Evolutionary conservation across 2,329 filamentous ascomycete species (phyloP).

Genomic region (Trichoderma asperellum): DNA sequence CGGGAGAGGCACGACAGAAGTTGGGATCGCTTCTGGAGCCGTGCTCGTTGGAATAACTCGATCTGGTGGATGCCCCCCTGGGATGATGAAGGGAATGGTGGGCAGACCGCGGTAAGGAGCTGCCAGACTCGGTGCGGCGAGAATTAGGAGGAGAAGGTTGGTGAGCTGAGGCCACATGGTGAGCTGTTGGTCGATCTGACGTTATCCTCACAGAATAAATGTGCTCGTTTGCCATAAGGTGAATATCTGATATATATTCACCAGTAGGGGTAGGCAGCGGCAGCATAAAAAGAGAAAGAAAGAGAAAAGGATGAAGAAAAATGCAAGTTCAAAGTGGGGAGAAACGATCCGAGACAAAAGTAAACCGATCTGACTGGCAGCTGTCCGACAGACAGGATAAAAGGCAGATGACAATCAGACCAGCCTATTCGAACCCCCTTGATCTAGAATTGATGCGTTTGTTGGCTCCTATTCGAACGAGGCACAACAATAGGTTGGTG

Average conservation of each 20-base stretch:
- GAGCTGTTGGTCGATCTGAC: not conserved
- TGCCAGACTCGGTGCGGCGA: not conserved
- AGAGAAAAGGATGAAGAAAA: not conserved
- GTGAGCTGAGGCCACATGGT: not conserved
- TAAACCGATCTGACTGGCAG: not conserved
- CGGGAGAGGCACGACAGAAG: not conserved
- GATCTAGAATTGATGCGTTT: not conserved
- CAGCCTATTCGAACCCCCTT: not conserved
- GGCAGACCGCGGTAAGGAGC: not conserved
- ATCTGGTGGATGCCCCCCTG: not conserved
- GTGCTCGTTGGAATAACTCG: not conserved
- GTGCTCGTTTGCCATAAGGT: not conserved
- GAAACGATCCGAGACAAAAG: not conserved
- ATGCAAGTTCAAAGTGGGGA: not conserved
- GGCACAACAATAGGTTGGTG: not conserved
- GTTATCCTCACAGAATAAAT: not conserved
- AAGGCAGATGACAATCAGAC: not conserved
- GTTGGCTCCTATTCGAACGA: not conserved
- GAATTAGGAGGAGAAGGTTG: slow-evolving; percentile 25
- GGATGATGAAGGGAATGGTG: not conserved
- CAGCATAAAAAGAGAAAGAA: not conserved
- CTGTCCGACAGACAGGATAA: not conserved
- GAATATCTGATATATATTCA: not conserved
- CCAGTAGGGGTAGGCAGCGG: not conserved
- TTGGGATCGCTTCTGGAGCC: not conserved